phyloP scores from a whole-genome alignment of 2,329 filamentous ascomycete species.

The Penicillium sp. region DNA sequence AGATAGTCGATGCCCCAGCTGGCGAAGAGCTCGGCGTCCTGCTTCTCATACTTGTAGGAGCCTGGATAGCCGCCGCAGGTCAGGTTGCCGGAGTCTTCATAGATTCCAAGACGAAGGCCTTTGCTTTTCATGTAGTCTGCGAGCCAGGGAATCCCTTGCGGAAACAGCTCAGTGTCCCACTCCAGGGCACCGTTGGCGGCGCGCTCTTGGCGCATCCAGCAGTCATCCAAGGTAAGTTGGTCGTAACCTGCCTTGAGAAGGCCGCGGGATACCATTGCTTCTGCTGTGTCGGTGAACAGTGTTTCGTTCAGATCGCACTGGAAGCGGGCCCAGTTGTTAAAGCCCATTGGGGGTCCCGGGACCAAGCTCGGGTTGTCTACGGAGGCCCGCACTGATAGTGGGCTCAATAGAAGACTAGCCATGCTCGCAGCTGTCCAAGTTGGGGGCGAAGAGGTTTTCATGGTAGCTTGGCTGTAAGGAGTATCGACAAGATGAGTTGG shows the following conservation, averaged over 20 bases:
- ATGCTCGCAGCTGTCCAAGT: slow-evolving; percentile 9
- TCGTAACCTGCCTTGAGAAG: slow-evolving; percentile 42
- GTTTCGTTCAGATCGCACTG: slow-evolving; percentile 51
- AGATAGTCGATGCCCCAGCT: slow-evolving; percentile 49
- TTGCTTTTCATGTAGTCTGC: slow-evolving; percentile 38
- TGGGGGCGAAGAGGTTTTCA: slow-evolving; percentile 3
- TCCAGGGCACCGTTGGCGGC: slow-evolving; percentile 40
- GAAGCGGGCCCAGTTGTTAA: slow-evolving; percentile 54
- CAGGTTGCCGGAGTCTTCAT: slow-evolving; percentile 46
- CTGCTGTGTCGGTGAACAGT: slow-evolving; percentile 49
- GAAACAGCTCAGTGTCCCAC: slow-evolving; percentile 46
- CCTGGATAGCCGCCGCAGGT: slow-evolving; percentile 49
- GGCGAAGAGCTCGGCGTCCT: slow-evolving; percentile 42
- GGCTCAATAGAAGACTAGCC: slow-evolving; percentile 15
- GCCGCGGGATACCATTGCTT: slow-evolving; percentile 46
- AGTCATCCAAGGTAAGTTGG: slow-evolving; percentile 49
- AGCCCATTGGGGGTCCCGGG: slow-evolving; percentile 51
- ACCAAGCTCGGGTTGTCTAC: slow-evolving; percentile 27
- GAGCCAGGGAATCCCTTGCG: slow-evolving; percentile 46
- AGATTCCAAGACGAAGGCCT: slow-evolving; percentile 50
- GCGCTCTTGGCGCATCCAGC: slow-evolving; percentile 44
- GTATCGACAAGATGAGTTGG: neutral
- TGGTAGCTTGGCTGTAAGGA: neutral
- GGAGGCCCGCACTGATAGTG: slow-evolving; percentile 20
- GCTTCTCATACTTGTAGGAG: slow-evolving; percentile 42